Conservation (phyloP, 768 basidiomycete species). For the Xerocomellus dryophilus region DNA sequence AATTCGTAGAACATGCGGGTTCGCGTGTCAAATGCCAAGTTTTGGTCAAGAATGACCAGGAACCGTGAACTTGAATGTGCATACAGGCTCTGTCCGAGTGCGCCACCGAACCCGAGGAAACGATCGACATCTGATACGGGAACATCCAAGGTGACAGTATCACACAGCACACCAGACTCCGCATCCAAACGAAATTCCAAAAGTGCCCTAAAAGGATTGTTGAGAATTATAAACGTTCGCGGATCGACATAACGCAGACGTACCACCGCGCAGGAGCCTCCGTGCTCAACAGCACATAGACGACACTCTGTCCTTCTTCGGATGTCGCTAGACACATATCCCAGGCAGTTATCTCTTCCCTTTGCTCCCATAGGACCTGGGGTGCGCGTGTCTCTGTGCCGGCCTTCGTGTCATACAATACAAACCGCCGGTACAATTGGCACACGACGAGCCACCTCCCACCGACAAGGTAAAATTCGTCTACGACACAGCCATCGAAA, state of each 20-base stretch:
- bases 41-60: too few species aligned
- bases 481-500: background rate
- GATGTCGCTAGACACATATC: background rate
- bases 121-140: background rate
- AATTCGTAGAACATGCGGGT: background rate
- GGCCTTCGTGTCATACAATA: background rate
- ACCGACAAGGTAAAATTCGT: background rate
- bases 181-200: background rate
- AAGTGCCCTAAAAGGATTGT: background rate
- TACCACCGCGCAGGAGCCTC: background rate
- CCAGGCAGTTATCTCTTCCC: background rate
- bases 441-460: conserved; percentile 1
- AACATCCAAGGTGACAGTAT: background rate
- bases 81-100: too few species aligned
- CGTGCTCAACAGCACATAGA: background rate
- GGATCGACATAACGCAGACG: background rate
- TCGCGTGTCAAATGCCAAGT: background rate
- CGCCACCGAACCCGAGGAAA: too few species aligned
- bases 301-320: background rate
- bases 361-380: background rate
- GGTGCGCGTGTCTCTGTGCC: background rate
- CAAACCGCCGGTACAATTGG: background rate
- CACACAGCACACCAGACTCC: background rate
- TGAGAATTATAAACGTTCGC: too few species aligned
- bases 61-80: too few species aligned